A percentile compares a stretch with the other conserved stretches of the same genome.
Conservation (phyloP, 2,329 filamentous ascomycete genomes). For the Sporothrix protearum region DNA sequence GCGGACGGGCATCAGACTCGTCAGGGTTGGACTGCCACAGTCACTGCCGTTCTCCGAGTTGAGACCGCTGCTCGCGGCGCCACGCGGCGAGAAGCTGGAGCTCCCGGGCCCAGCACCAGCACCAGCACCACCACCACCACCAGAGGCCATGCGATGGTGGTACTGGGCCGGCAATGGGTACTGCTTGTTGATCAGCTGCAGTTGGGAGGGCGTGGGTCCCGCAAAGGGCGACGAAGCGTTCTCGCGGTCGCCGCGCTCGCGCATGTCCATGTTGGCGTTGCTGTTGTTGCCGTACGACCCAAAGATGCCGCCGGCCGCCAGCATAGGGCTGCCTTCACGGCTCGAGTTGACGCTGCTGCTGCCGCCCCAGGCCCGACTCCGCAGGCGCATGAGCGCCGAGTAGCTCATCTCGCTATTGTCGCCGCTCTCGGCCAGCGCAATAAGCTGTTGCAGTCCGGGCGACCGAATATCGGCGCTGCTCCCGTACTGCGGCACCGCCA, state of each 20-base stretch:
- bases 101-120: slow-evolving; percentile 30
- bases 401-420: slow-evolving; percentile 66
- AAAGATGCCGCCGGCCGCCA: slow-evolving; percentile 32
- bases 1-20: slow-evolving; percentile 31
- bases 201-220: slow-evolving; percentile 28
- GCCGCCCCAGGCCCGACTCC: slow-evolving; percentile 69
- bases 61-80: slow-evolving; percentile 30
- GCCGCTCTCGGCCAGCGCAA: slow-evolving; percentile 59
- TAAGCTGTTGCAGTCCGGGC: slow-evolving; percentile 73
- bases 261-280: not conserved
- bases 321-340: slow-evolving; percentile 47
- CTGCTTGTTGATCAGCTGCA: slow-evolving; percentile 22
- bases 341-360: slow-evolving; percentile 63
- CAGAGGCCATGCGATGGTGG: slow-evolving; percentile 45
- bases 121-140: not conserved
- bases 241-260: slow-evolving; percentile 36
- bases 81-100: slow-evolving; percentile 43
- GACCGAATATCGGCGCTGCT: slow-evolving; percentile 55
- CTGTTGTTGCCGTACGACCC: slow-evolving; percentile 34
- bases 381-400: slow-evolving; percentile 66
- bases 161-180: slow-evolving; percentile 7
- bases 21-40: slow-evolving; percentile 51
- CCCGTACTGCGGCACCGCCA: slow-evolving; percentile 51
- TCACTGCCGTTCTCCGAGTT: slow-evolving; percentile 48
- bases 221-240: slow-evolving; percentile 44